These are phyloP conservation scores for Passiflora organensis DNA, from an alignment of 345 rosid genomes.

Conservation along the genomic window DNA sequence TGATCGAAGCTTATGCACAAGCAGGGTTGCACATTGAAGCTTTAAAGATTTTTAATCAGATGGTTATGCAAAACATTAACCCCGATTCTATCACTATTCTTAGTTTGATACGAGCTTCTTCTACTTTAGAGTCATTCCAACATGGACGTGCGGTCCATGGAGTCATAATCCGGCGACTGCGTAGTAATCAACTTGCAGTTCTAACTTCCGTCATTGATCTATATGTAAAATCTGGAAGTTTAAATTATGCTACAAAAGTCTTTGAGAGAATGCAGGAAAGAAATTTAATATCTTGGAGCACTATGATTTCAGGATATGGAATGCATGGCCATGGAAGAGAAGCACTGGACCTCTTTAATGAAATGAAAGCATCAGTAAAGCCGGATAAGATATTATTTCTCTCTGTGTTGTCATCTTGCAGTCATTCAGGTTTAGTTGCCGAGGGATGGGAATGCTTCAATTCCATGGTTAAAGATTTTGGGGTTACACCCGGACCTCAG, in stretches of 20 bases:
- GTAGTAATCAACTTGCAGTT: conserved; percentile 11
- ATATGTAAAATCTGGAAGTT: conserved; percentile 44
- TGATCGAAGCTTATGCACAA: conserved; percentile 29
- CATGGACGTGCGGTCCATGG: conserved; percentile 19
- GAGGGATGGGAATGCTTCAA: conserved; percentile 48
- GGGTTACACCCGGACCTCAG: conserved; percentile 31
- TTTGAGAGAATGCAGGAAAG: conserved; percentile 32
- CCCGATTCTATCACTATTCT: conserved; percentile 32
- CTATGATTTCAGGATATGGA: conserved; percentile 51
- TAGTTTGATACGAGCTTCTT: conserved; percentile 27
- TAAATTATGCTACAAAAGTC: conserved; percentile 34
- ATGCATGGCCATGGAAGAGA: conserved; percentile 43
- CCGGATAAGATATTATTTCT: conserved; percentile 45
- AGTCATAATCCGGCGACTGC: conserved; percentile 9
- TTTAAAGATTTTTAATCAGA: conserved; percentile 18
- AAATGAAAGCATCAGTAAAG: conserved; percentile 36
- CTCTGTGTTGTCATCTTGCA: conserved; percentile 45
- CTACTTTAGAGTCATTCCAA: conserved; percentile 20
- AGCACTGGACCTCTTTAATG: conserved; percentile 36
- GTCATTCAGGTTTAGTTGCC: conserved; percentile 43
- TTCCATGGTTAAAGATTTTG: conserved; percentile 38
- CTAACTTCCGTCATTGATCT: conserved; percentile 33
- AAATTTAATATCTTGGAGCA: conserved; percentile 45
- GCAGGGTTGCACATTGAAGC: conserved; percentile 27
- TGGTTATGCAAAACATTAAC: conserved; percentile 5